Conservation (phyloP, 75 land plant genomes). For the Pinus tabuliformis region DNA sequence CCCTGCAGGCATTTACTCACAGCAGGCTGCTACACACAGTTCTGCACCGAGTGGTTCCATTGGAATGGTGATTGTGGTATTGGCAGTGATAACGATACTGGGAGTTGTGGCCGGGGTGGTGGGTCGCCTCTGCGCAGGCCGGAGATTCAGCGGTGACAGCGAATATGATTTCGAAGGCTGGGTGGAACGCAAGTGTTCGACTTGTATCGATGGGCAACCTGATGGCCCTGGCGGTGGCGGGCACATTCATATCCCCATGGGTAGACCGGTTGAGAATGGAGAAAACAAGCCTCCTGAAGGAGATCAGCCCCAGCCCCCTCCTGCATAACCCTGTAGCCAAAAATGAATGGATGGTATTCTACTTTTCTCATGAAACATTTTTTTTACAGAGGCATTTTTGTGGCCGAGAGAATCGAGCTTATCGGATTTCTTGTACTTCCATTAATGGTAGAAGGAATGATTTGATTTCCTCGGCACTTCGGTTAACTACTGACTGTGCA, state of each 20-base stretch:
- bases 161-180: constrained; percentile 49
- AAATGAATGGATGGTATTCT: no score
- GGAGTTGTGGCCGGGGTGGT: constrained; percentile 42
- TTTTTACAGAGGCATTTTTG: no score
- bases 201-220: constrained; percentile 53
- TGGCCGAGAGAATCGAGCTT: no score
- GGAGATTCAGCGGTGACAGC: constrained; percentile 29
- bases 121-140: constrained; percentile 47
- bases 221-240: constrained; percentile 9
- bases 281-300: neutral
- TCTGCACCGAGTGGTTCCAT: constrained; percentile 15
- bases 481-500: no score
- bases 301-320: neutral
- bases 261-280: neutral
- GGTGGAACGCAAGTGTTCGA: constrained; percentile 45
- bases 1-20: neutral
- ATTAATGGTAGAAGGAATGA: no score
- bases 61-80: constrained; percentile 48
- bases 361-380: no score
- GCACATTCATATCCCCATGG: neutral
- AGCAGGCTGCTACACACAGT: constrained; percentile 12
- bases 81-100: constrained; percentile 40
- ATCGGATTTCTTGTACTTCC: no score
- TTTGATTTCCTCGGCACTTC: no score
- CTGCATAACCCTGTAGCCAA: neutral